Evolutionary conservation across 106 monocot species (phyloP).

Genomic region (Dendrobium chrysotoxum): DNA sequence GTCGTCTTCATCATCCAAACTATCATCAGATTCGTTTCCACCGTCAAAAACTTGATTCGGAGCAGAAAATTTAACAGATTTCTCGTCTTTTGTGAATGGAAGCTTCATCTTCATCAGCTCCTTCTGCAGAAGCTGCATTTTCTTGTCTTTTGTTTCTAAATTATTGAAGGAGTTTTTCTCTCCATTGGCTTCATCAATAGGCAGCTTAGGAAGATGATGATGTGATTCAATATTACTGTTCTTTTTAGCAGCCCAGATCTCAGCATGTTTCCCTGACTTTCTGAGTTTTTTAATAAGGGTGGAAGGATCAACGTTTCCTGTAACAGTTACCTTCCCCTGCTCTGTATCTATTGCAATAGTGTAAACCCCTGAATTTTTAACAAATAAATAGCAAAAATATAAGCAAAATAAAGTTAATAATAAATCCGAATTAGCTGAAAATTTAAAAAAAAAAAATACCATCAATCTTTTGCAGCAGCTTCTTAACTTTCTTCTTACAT

Average conservation of each 20-base stretch:
- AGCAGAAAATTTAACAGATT: neutral
- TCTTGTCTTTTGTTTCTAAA: neutral
- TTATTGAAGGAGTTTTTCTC: neutral
- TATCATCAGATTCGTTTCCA: neutral
- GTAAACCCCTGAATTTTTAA: conserved; percentile 46
- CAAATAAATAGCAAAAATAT: neutral
- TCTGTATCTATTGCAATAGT: conserved; percentile 50
- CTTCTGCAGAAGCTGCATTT: neutral
- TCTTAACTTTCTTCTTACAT: conserved; percentile 33
- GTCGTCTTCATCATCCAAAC: neutral
- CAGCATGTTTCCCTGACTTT: conserved; percentile 67
- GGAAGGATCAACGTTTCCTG: conserved; percentile 55
- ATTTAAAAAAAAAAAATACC: conserved; percentile 2
- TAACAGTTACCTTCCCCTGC: conserved; percentile 59
- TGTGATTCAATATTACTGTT: neutral
- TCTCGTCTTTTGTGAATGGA: neutral
- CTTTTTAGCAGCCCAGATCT: conserved; percentile 42
- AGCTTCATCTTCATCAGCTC: neutral
- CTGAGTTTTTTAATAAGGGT: conserved; percentile 51
- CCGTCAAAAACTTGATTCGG: neutral
- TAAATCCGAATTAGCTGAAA: neutral
- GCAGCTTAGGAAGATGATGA: neutral
- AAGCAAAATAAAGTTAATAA: neutral
- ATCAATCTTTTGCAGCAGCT: conserved; percentile 30
- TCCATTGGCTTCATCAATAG: neutral